A percentile compares a stretch with the other conserved stretches of the same genome.
Evolutionary conservation across 1,284 basidiomycete genomes (phyloP).

Genomic region (Ustilago cynodontis): DNA sequence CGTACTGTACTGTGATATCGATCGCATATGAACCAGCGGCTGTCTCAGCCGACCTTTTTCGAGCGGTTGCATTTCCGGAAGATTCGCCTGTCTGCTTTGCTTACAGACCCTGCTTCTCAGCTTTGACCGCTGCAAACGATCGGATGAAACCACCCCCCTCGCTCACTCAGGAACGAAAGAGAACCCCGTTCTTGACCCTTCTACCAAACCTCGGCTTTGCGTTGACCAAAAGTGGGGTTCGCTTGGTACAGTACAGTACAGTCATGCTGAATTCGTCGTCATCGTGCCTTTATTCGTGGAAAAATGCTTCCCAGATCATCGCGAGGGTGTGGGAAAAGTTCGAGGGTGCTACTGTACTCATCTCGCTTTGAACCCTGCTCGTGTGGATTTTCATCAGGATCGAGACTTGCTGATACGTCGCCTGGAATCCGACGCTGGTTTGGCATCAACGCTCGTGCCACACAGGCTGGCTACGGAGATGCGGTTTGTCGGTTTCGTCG

Average conservation of each 20-base stretch:
- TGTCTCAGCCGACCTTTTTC: not conserved
- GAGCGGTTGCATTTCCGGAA: not conserved
- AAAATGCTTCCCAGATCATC: not conserved
- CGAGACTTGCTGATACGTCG: conserved; percentile 4
- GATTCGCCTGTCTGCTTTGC: not conserved
- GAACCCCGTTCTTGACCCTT: not conserved
- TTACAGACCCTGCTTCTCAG: not conserved
- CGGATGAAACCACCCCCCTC: not conserved
- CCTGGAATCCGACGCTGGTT: conserved; percentile 3
- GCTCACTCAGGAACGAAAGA: not conserved
- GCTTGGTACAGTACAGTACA: no score
- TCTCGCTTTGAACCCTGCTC: conserved; percentile 1
- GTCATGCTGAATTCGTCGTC: not conserved
- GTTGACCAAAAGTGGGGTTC: not conserved
- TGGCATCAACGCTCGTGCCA: not conserved
- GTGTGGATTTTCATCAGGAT: conserved; percentile 5
- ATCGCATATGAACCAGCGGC: not conserved
- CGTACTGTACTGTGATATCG: not conserved
- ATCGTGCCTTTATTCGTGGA: not conserved
- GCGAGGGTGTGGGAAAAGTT: not conserved
- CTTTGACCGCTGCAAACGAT: not conserved
- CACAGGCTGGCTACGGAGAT: not conserved
- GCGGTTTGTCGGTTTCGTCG: not conserved
- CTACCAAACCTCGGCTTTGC: not conserved
- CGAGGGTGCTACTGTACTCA: conserved; percentile 1